Evolutionary conservation across 2,329 filamentous ascomycete genomes (phyloP), one percentile per base, ranked within the genome.

Genomic region (Colletotrichum brevisporum): DNA sequence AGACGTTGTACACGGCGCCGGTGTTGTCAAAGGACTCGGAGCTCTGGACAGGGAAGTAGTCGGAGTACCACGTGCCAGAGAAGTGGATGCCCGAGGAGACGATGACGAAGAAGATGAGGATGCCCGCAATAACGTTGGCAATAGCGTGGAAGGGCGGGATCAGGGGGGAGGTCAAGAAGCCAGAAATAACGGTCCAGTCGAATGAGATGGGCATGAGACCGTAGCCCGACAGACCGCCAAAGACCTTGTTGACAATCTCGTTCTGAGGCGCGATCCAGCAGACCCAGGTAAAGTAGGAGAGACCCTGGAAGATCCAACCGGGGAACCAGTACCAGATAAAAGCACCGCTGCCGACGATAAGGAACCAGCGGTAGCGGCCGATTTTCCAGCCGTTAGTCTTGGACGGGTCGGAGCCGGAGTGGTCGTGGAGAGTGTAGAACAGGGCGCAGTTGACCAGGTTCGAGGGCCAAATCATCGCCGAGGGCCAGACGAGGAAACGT

Each of bases 351-450:
- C 86, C 82, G 27, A 87, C 82, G 63, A 85, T 82, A 47, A 89
- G 76, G 78, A 91, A 91, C 75, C 86, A 87, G 65, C 81, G 82
- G 72, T 89, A 89, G 53, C 88, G 84, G 18, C 85, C 83, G 45
- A 91, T 85, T 27, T 74, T 83, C 89, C 90, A 91, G 41, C 89
- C 88, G 59, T 86, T 86, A 31, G 83, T 81, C 70, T 81, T 80
- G 2, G 78, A 73, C 2, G 89, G 86, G 70, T 90, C 84, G 0
- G 86, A 83, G 27, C 80, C 77, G 13, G 82, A 82, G 72, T 87
- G 86, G 72, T 92, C 89, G 76, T 93, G 90, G 48, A 93, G 83
- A 2, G 89, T 87, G 74, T 89, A 86, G 76, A 91, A 90, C 41
- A 92, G 83, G 2, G 89, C 84, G 48, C 86, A 84, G 74, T 89